Conservation (phyloP, 371 early-diverging fungal genomes). For the Syncephalastrum contaminatum region DNA sequence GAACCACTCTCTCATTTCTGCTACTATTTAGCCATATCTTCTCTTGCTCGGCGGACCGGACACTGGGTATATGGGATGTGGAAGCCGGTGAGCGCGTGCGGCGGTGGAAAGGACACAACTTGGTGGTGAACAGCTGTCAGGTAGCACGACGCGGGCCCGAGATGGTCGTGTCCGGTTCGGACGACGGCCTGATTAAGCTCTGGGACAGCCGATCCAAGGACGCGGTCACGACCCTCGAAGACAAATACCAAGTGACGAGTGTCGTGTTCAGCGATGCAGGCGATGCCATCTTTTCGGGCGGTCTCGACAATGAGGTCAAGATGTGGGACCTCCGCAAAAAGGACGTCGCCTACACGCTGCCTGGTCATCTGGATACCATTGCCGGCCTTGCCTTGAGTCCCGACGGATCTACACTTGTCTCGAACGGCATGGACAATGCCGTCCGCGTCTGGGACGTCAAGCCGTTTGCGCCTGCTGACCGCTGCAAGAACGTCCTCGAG, state of each 20-base stretch:
- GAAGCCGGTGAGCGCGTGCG: constrained; percentile 72
- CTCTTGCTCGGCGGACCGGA: constrained; percentile 73
- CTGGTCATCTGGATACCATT: constrained; percentile 89
- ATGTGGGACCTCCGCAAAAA: constrained; percentile 89
- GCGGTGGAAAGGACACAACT: constrained; percentile 73
- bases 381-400: constrained; percentile 85
- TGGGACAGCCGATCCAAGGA: constrained; percentile 81
- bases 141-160: constrained; percentile 66
- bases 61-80: constrained; percentile 80
- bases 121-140: constrained; percentile 74
- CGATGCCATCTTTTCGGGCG: constrained; percentile 81
- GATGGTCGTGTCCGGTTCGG: constrained; percentile 71
- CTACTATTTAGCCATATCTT: constrained; percentile 49
- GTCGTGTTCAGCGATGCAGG: constrained; percentile 79
- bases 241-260: constrained; percentile 80
- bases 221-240: constrained; percentile 69
- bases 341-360: constrained; percentile 60
- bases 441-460: constrained; percentile 95
- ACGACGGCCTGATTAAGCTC: constrained; percentile 72
- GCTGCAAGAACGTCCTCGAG: constrained; percentile 69
- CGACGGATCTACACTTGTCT: constrained; percentile 78
- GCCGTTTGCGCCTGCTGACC: constrained; percentile 75
- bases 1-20: neutral
- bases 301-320: constrained; percentile 87
- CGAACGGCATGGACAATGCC: constrained; percentile 89